These are phyloP conservation scores for Trichoderma brevicompactum DNA, from an alignment of 2,329 filamentous ascomycete genomes.

Conservation along the genomic window DNA sequence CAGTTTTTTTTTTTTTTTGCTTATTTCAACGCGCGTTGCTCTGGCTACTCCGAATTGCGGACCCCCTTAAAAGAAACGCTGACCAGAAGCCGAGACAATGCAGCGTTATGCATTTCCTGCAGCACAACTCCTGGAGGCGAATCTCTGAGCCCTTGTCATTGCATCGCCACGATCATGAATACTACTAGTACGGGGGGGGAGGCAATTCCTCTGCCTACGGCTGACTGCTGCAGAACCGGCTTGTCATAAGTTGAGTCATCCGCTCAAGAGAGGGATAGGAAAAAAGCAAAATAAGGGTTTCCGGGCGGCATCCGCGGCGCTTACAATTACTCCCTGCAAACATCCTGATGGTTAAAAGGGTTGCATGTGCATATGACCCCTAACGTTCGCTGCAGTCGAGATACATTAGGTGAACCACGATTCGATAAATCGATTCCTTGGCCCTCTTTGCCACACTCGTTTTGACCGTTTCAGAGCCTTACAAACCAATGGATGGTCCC, in stretches of 20 bases:
- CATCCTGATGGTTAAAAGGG: constrained; percentile 21
- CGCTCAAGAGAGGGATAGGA: background rate
- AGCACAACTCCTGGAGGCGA: constrained; percentile 2
- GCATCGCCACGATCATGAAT: background rate
- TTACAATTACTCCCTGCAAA: constrained; percentile 16
- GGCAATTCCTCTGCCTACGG: background rate
- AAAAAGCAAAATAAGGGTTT: constrained; percentile 4
- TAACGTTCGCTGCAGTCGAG: constrained; percentile 22
- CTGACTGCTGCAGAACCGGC: background rate
- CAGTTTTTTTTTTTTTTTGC: constrained; percentile 1
- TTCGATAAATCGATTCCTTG: constrained; percentile 23
- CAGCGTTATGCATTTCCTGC: background rate
- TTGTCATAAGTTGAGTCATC: constrained; percentile 11
- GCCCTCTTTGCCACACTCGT: constrained; percentile 20
- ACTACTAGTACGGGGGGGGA: background rate
- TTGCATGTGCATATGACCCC: constrained; percentile 28
- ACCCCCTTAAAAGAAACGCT: background rate
- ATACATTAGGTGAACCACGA: background rate
- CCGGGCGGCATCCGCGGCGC: constrained; percentile 26
- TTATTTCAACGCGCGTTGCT: constrained; percentile 19
- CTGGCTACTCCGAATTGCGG: background rate
- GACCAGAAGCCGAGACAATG: background rate
- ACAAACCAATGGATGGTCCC: constrained; percentile 14
- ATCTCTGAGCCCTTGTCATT: constrained; percentile 15
- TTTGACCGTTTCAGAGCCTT: background rate